Evolutionary conservation across 2,329 filamentous ascomycete species (phyloP), one percentile per base, ranked within the genome.

Genomic region (Phialemonium atrogriseum): DNA sequence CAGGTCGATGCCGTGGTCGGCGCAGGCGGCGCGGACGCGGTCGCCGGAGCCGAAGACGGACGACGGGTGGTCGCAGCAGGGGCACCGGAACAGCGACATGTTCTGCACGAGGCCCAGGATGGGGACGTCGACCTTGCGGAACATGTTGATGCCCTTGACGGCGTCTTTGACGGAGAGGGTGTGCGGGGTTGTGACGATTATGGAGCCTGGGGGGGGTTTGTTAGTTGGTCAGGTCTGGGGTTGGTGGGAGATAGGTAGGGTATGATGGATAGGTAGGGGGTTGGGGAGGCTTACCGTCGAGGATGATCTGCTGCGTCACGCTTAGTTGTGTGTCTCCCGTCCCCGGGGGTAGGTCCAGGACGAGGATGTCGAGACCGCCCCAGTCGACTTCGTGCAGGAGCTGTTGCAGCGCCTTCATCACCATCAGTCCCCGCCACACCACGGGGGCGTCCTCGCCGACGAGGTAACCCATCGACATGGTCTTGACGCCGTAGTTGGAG

Each of bases 381-480:
- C 91, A 98, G 32, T 91, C 83, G 1, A 98, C 91, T 45, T 94
- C 86, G 54, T 95, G 89, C 7, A 98, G 72, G 5, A 98, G 76
- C 52, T 98, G 91, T 45, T 95, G 88, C 42, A 98, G 70, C 0
- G 91, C 91, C 52, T 96, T 98, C 70, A 94, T 93, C 10, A 96
- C 84, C 88, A 98, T 95, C 3, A 94, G 72, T 0, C 91, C 91
- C 31, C 91, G 77, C 91, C 91, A 98, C 19, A 91, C 88, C 11
- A 98, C 82, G 0, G 88, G 85, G 5, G 84, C 82, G 9, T 77
- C 71, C 42, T 86, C 80, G 13, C 74, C 75, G 2, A 94, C 77
- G 1, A 98, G 70, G 43, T 94, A 96, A 30, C 91, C 91, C 84
- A 98, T 96, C 0, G 88, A 95, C 91, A 98, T 98, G 33, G 87